Conservation (phyloP, 495 filamentous ascomycete genomes). For the Aspergillus campestris region DNA sequence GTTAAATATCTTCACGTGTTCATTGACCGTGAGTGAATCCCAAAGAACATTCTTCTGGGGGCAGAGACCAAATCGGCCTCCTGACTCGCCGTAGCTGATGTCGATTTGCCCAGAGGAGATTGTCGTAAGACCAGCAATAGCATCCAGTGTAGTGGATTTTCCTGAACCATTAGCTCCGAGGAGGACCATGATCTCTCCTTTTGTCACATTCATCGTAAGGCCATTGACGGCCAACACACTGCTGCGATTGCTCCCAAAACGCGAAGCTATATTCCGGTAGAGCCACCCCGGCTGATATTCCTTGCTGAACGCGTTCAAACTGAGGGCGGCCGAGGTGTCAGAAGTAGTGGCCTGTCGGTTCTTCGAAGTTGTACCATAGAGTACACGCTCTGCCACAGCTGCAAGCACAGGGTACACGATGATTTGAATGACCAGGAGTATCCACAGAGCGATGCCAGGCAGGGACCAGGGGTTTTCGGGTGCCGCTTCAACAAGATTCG, state of each 20-base stretch:
- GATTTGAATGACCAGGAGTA: constrained; percentile 65
- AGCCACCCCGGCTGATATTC: constrained; percentile 59
- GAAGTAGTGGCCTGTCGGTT: constrained; percentile 44
- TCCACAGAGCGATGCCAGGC: constrained; percentile 57
- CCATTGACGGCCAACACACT: constrained; percentile 65
- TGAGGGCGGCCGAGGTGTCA: constrained; percentile 42
- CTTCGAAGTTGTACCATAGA: constrained; percentile 65
- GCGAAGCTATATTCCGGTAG: constrained; percentile 29
- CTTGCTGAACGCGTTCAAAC: constrained; percentile 62
- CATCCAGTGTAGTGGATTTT: constrained; percentile 81
- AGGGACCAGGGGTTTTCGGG: constrained; percentile 53
- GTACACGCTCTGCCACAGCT: constrained; percentile 58
- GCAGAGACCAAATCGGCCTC: constrained; percentile 74
- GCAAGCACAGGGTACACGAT: constrained; percentile 63
- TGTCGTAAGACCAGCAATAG: constrained; percentile 68
- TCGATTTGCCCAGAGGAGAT: constrained; percentile 62
- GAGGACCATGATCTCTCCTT: constrained; percentile 72
- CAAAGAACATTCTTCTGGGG: constrained; percentile 88
- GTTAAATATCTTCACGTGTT: constrained; percentile 76
- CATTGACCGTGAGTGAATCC: constrained; percentile 71
- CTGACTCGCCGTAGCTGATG: constrained; percentile 46
- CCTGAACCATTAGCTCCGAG: constrained; percentile 82
- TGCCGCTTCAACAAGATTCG: constrained; percentile 47
- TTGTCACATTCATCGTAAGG: constrained; percentile 54
- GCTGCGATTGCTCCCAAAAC: constrained; percentile 49